Conservation (phyloP, 306 rosid species). For the Leucaena leucocephala region DNA sequence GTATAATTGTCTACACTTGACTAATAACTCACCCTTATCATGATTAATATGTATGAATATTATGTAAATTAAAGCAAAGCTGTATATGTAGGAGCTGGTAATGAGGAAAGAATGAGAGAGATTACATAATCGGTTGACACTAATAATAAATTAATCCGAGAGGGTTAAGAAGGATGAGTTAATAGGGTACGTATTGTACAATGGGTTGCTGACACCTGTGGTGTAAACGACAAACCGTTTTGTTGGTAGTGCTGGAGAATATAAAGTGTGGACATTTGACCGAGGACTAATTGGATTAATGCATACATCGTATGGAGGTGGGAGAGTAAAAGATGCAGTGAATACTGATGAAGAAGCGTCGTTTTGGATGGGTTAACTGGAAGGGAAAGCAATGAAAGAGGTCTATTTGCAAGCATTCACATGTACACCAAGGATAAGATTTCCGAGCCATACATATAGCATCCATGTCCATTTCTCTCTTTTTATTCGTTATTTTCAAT, state of each 20-base stretch:
- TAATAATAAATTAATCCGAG: not conserved
- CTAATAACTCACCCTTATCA: not conserved
- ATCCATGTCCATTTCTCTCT: not conserved
- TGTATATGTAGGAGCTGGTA: not conserved
- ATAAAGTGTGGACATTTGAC: not conserved
- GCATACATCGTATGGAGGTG: not conserved
- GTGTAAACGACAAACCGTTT: constrained; percentile 1
- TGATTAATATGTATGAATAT: not conserved
- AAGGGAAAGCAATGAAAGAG: not conserved
- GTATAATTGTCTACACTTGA: not conserved
- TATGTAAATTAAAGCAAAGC: not conserved
- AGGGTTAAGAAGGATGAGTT: not conserved
- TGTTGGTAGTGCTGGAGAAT: not conserved
- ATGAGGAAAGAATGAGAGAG: not conserved
- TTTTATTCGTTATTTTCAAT: not conserved
- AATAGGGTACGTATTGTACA: not conserved
- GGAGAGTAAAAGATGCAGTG: constrained; percentile 4
- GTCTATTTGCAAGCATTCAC: not conserved
- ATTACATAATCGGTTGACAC: not conserved
- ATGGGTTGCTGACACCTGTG: not conserved
- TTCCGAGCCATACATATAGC: not conserved
- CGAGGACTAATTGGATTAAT: not conserved
- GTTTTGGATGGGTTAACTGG: not conserved
- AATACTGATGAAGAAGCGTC: not conserved
- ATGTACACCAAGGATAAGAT: not conserved